Evolutionary conservation across 345 rosid genomes (phyloP), one percentile per base, ranked within the genome.

Genomic region (Salix purpurea): DNA sequence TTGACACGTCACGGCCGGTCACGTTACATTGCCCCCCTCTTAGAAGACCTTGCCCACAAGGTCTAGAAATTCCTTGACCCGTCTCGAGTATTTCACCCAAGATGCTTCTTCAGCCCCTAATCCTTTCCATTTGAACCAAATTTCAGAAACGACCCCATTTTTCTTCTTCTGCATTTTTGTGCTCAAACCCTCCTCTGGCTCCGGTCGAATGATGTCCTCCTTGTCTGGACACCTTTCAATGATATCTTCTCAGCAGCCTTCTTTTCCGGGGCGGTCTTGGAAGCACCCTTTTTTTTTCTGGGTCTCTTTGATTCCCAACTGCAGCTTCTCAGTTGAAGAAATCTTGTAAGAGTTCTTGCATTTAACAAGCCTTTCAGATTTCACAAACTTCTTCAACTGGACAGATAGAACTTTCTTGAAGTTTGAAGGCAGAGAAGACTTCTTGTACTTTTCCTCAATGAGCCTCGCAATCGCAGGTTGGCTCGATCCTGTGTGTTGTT

Each of bases 341-440:
- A 82, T 39, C 77, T 77, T 85, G 79, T 72, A 83, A 24, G 83
- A 85, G 16, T 78, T 78, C 75, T 85, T 81, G 21, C 76, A 19
- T 50, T 77, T 83, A 4, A 81, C 70, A 16, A 85, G 79, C 24
- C 52, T 78, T 14, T 69, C 86, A 5, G 83, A 72, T 69, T 70
- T 72, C 34, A 70, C 77, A 7, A 75, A 68, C 13, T 30, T 75
- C 72, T 67, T 79, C 18, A 76, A 24, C 4, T 78, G 85, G 8
- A 75, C 71, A 1, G 77, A 71, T 18, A 82, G 52, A 3, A 75
- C 21, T 48, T 78, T 82, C 74, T 65, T 81, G 69, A 77, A 81
- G 70, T 77, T 81, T 0, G 68, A 28, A 15, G 81, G 81, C 65
- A 76, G 36, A 61, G 7, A 61, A 50, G 7, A 61, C 1, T 81